phyloP scores from a whole-genome alignment of 1,284 basidiomycete species.

The Melanopsichium pennsylvanicum region DNA sequence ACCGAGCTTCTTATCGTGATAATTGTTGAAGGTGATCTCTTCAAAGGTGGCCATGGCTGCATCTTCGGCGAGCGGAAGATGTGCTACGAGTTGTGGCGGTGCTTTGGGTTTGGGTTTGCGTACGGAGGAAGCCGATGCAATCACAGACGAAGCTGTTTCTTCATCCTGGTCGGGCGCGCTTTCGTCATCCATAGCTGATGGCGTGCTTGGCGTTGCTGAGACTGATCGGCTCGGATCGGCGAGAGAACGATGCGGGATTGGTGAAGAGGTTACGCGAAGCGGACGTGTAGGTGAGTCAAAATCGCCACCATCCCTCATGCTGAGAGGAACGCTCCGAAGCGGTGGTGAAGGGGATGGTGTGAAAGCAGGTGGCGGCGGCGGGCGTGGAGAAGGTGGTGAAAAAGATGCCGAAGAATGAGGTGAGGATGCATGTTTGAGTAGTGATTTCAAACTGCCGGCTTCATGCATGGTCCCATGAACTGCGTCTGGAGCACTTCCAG shows the following conservation, averaged over 20 bases:
- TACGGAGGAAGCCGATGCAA: slow-evolving; percentile 13
- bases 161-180: slow-evolving; percentile 8
- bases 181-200: slow-evolving; percentile 17
- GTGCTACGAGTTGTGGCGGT: slow-evolving; percentile 48
- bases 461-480: background rate
- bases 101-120: slow-evolving; percentile 22
- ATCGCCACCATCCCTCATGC: background rate
- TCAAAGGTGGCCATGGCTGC: slow-evolving; percentile 77
- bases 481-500: background rate
- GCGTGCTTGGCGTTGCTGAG: slow-evolving; percentile 4
- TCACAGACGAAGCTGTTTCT: slow-evolving; percentile 7
- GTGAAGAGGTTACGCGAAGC: too few relatives aligned
- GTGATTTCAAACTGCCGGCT: background rate
- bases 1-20: slow-evolving; percentile 87
- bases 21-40: slow-evolving; percentile 80
- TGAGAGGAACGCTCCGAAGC: background rate
- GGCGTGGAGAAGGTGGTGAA: slow-evolving; percentile 19
- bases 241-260: background rate
- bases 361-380: slow-evolving; percentile 39
- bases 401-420: slow-evolving; percentile 22
- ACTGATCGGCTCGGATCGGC: slow-evolving; percentile 3
- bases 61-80: slow-evolving; percentile 52
- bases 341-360: slow-evolving; percentile 32
- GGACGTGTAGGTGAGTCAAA: background rate
- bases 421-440: slow-evolving; percentile 1